Conservation (phyloP, 208 protist species). For the Trichomonas tenax region DNA sequence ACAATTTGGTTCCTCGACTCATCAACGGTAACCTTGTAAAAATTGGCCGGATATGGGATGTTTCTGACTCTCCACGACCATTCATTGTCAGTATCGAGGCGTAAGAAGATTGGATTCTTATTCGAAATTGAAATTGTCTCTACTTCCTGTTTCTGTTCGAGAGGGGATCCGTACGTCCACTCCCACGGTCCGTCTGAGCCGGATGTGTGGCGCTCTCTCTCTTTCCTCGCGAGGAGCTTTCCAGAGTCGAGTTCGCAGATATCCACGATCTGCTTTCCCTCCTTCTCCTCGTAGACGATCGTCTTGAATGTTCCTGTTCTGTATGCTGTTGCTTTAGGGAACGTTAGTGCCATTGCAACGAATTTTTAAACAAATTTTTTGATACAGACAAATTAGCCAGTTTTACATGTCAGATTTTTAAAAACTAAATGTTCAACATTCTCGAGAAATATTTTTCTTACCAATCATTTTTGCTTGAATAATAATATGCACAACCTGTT, state of each 20-base stretch:
- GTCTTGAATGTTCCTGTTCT: neutral
- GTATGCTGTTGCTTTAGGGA: neutral
- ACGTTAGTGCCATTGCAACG: neutral
- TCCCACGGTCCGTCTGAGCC: neutral
- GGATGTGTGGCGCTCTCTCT: neutral
- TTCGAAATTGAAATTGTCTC: neutral
- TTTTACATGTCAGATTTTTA: too few species aligned
- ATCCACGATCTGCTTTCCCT: neutral
- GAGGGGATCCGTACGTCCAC: neutral
- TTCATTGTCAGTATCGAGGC: neutral
- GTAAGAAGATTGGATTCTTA: conserved; percentile 10
- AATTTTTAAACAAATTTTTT: neutral
- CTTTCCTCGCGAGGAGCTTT: neutral
- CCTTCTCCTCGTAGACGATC: neutral
- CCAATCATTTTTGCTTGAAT: too few species aligned
- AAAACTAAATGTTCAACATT: too few species aligned
- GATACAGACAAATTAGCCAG: too few species aligned
- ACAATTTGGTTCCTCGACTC: conserved; percentile 53
- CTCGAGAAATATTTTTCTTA: too few species aligned
- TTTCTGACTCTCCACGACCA: conserved; percentile 52
- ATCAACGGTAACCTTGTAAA: conserved; percentile 62
- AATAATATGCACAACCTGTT: too few species aligned
- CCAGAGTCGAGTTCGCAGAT: neutral
- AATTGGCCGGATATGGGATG: conserved; percentile 59
- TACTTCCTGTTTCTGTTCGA: neutral